Base-by-base conservation (phyloP, 768 basidiomycete species). In the Rhodotorula toruloides region DNA sequence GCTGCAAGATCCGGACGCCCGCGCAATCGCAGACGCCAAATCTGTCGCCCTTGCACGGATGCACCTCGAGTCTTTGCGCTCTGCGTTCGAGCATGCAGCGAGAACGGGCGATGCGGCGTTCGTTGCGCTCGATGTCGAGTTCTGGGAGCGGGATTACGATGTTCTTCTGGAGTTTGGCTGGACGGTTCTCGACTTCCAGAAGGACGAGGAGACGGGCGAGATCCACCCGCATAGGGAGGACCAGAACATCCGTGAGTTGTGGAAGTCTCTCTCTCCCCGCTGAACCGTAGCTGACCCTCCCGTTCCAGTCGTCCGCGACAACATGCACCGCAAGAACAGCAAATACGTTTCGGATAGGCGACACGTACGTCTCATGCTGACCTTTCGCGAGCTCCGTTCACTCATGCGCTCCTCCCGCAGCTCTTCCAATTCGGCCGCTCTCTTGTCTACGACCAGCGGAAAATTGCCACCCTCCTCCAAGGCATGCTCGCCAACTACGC, bases 271-370 rank as follows among this genome's bases (percentile, higher is more conserved):
- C n/a, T n/a, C n/a, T n/a, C n/a, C n/a, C n/a, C n/a, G n/a, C n/a
- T n/a, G n/a, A n/a, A n/a, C n/a, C n/a, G n/a, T n/a, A n/a, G n/a
- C n/a, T n/a, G n/a, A n/a, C n/a, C n/a, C n/a, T n/a, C n/a, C n/a
- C n/a, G n/a, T n/a, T n/a, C n/a, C n/a, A n/a, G 63, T 70, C 31
- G 40, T 70, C 14, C 59, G 60, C 42, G 69, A 70, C 53, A 61
- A 63, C 39, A 29, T 27, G 42, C 7, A 31, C 8, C n/a, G 37
- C 14, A 27, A 61, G 5, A 66, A 70, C 54, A 46, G 60, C 13
- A 44, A 47, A 1, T 66, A 16, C 25, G 29, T 39, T 0, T 61
- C 64, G 1, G 69, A 70, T 29, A 58, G 57, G 10, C 55, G 64
- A 10, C 64, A 63, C 34, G 63, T 68, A 27, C 49, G 57, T 27